These are phyloP conservation scores for Chamaecrista fasciculata DNA, from an alignment of 306 rosid species.

Conservation along the genomic window DNA sequence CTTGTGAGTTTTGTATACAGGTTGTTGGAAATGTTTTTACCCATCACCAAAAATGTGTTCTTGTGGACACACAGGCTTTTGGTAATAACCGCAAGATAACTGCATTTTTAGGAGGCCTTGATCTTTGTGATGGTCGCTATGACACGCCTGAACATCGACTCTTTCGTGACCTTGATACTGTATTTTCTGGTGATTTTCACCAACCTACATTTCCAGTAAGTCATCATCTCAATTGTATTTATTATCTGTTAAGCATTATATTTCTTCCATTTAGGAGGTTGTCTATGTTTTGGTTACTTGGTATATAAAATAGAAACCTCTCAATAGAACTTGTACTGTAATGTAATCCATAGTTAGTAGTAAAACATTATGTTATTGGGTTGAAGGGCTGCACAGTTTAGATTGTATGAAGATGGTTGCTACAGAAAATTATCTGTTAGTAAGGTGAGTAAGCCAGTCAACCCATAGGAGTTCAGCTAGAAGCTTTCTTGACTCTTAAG, in stretches of 20 bases:
- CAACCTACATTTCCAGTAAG: conserved; percentile 86
- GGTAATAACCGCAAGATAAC: conserved; percentile 85
- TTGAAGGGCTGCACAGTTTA: not conserved
- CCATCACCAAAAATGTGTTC: conserved; percentile 94
- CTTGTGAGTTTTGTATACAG: conserved; percentile 46
- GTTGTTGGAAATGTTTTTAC: conserved; percentile 84
- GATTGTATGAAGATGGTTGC: not conserved
- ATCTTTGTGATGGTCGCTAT: conserved; percentile 96
- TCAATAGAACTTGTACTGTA: conserved; percentile 13
- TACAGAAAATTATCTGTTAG: not conserved
- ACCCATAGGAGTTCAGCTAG: no score
- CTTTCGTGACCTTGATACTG: conserved; percentile 67
- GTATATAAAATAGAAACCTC: not conserved
- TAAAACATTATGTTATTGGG: not conserved
- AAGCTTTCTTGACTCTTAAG: not conserved
- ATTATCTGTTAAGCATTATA: conserved; percentile 8
- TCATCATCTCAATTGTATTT: conserved; percentile 22
- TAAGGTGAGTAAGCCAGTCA: no score
- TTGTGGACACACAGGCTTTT: conserved; percentile 76
- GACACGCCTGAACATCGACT: conserved; percentile 95
- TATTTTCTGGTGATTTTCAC: conserved; percentile 69
- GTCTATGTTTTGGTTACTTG: not conserved
- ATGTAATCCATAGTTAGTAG: not conserved
- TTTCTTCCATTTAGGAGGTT: conserved; percentile 19
- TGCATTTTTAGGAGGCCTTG: conserved; percentile 91